Conservation (phyloP, 2,329 filamentous ascomycete species). For the Eurotiales sp. region DNA sequence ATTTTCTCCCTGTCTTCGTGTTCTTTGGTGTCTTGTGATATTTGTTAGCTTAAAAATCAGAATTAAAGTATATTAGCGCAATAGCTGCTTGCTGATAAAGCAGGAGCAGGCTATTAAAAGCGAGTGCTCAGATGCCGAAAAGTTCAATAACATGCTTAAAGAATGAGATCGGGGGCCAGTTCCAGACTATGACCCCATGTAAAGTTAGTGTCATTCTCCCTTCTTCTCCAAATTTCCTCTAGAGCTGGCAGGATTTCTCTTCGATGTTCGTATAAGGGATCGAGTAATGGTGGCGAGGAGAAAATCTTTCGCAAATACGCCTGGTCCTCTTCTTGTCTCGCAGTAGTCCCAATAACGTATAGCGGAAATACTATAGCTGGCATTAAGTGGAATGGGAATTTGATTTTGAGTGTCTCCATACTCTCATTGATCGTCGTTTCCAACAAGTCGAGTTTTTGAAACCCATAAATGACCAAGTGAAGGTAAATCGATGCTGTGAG, state of each 20-base stretch:
- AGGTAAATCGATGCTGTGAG: constrained; percentile 6
- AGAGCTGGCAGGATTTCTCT: background rate
- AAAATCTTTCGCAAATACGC: background rate
- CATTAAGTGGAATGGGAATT: background rate
- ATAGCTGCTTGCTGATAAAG: too few relatives aligned
- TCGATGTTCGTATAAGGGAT: constrained; percentile 2
- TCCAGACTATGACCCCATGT: background rate
- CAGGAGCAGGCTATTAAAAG: too few relatives aligned
- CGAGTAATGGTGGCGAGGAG: background rate
- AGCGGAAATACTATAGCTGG: background rate
- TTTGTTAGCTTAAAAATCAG: background rate
- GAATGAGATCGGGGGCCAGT: background rate
- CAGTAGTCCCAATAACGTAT: background rate
- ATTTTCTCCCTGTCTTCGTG: background rate
- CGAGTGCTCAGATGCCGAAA: background rate
- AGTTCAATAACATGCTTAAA: background rate
- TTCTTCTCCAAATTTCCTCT: constrained; percentile 4
- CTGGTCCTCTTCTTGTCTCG: background rate
- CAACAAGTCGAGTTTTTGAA: background rate
- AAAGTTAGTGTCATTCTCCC: background rate
- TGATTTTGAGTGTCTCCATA: background rate
- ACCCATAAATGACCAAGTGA: constrained; percentile 2
- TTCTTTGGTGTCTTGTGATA: background rate
- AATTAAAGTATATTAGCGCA: background rate
- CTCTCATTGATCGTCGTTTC: background rate